These are phyloP conservation scores for Ceratobasidium sp. DNA, from an alignment of 1,284 basidiomycete genomes.

Conservation along the genomic window DNA sequence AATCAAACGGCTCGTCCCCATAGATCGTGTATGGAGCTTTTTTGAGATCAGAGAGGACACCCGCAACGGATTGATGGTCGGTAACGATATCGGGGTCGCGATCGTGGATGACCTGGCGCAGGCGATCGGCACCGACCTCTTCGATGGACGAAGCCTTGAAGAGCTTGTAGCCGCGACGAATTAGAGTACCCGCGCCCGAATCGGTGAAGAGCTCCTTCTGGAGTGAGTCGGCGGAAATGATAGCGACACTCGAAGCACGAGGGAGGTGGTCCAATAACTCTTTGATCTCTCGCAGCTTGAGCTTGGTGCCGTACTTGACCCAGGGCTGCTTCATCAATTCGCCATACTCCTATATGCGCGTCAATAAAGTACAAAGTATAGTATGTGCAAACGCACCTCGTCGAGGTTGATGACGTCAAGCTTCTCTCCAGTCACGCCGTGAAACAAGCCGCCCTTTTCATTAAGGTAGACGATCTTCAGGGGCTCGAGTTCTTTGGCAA, in stretches of 20 bases:
- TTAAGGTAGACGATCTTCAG: conserved; percentile 99
- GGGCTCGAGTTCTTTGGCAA: conserved; percentile 96
- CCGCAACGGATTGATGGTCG: conserved; percentile 89
- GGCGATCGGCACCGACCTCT: conserved; percentile 89
- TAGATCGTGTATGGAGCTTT: conserved; percentile 93
- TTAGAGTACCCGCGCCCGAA: conserved; percentile 96
- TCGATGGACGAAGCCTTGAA: conserved; percentile 90
- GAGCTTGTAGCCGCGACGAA: conserved; percentile 97
- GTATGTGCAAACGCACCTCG: conserved; percentile 70
- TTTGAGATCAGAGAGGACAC: conserved; percentile 87
- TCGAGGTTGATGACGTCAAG: conserved; percentile 97
- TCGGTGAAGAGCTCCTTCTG: conserved; percentile 99
- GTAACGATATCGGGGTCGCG: conserved; percentile 92
- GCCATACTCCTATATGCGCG: conserved; percentile 84
- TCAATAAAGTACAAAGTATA: conserved; percentile 14
- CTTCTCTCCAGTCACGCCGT: conserved; percentile 96
- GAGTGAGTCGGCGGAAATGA: conserved; percentile 93
- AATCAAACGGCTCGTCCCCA: conserved; percentile 97
- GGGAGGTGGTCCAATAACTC: conserved; percentile 98
- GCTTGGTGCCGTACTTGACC: conserved; percentile 99
- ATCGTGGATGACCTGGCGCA: conserved; percentile 93
- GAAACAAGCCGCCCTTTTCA: conserved; percentile 98
- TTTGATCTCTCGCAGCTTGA: conserved; percentile 99
- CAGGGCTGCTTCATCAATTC: conserved; percentile 98
- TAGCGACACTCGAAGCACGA: conserved; percentile 97